These are phyloP conservation scores for Viola pubescens DNA, from an alignment of 441 rosid species.

Conservation along the genomic window DNA sequence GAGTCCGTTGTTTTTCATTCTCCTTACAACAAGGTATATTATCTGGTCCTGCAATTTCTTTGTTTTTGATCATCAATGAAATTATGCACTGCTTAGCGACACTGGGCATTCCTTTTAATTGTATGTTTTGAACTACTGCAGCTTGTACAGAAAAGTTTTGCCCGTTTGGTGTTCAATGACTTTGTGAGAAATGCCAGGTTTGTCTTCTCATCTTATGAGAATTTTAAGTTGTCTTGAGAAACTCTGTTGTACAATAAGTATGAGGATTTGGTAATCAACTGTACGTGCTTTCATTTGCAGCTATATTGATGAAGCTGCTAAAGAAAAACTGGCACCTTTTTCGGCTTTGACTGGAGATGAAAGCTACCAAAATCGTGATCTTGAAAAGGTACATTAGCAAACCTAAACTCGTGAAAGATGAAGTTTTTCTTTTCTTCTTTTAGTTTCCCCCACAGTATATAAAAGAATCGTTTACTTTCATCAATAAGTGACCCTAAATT, in stretches of 20 bases:
- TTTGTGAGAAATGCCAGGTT: conserved; percentile 75
- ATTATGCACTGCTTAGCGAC: neutral
- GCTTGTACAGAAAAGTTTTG: conserved; percentile 99
- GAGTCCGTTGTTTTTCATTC: conserved; percentile 87
- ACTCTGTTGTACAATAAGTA: neutral
- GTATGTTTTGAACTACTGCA: conserved; percentile 28
- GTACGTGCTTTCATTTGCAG: conserved; percentile 30
- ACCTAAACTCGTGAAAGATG: neutral
- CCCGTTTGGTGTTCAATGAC: conserved; percentile 80
- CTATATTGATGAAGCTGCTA: conserved; percentile 62
- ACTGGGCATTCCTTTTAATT: neutral
- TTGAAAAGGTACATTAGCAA: conserved; percentile 65
- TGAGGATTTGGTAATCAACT: conserved; percentile 17
- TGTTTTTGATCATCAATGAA: conserved; percentile 2
- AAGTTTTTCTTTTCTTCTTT: neutral
- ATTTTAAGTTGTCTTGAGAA: neutral
- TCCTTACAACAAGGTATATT: conserved; percentile 86
- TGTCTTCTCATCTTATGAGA: neutral
- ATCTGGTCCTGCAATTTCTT: conserved; percentile 1
- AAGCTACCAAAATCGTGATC: conserved; percentile 93
- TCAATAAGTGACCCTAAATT: neutral
- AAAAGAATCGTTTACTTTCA: neutral
- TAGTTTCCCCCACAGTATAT: neutral
- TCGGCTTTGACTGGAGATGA: conserved; percentile 63
- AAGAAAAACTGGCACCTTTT: conserved; percentile 78